A percentile compares a stretch with the other conserved stretches of the same genome.
These are phyloP conservation scores for Colletotrichum cuscutae DNA, from an alignment of 2,329 filamentous ascomycete genomes.

Conservation along the genomic window DNA sequence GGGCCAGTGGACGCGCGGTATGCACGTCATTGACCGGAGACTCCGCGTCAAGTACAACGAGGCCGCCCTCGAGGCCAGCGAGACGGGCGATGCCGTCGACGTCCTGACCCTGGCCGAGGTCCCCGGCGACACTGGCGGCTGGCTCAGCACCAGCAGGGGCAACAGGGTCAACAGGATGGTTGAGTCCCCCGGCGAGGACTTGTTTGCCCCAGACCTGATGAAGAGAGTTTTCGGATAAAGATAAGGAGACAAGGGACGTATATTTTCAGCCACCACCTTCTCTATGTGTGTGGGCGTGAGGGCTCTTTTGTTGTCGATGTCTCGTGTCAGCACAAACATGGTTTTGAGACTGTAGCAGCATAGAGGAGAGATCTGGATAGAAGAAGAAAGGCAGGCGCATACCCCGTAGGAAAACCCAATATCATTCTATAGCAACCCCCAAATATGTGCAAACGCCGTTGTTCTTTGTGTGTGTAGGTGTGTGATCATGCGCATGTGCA, in stretches of 20 bases:
- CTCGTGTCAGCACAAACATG: slow-evolving; percentile 20
- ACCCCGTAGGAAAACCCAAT: slow-evolving; percentile 35
- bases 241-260: not conserved
- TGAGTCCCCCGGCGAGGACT: slow-evolving; percentile 72
- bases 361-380: not conserved
- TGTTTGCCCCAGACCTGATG: slow-evolving; percentile 74
- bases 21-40: slow-evolving; percentile 86
- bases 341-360: slow-evolving; percentile 1
- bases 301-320: slow-evolving; percentile 49
- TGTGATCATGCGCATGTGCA: not conserved
- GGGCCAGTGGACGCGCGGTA: slow-evolving; percentile 94
- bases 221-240: slow-evolving; percentile 69
- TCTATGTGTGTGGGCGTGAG: slow-evolving; percentile 1
- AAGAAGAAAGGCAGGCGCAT: slow-evolving; percentile 34
- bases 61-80: slow-evolving; percentile 44
- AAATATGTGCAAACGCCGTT: slow-evolving; percentile 32
- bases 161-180: slow-evolving; percentile 85
- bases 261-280: not conserved
- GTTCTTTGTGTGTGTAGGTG: slow-evolving; percentile 15
- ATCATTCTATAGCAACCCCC: slow-evolving; percentile 36
- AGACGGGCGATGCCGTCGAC: slow-evolving; percentile 45
- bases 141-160: slow-evolving; percentile 78
- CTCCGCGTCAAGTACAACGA: slow-evolving; percentile 63
- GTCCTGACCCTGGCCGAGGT: slow-evolving; percentile 58
- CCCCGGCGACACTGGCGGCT: slow-evolving; percentile 77